A percentile compares a stretch with the other conserved stretches of the same genome.
These are phyloP conservation scores for Globisporangium mamillatum DNA, from an alignment of 352 stramenopile species.

Conservation along the genomic window DNA sequence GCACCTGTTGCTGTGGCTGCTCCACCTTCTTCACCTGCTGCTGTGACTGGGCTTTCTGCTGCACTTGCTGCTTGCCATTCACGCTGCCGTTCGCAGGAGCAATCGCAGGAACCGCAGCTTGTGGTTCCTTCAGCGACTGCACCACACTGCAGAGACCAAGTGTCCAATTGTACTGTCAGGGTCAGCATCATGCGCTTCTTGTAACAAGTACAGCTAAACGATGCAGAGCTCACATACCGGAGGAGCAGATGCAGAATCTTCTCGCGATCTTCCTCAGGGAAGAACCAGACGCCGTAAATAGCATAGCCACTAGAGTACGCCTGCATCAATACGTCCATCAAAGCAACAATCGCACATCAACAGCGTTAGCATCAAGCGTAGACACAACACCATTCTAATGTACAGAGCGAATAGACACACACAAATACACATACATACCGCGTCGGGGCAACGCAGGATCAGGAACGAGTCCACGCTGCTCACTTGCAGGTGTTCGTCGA, in stretches of 20 bases:
- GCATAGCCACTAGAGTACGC: slow-evolving; percentile 56
- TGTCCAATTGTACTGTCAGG: not conserved
- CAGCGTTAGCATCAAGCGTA: not conserved
- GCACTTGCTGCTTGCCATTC: slow-evolving; percentile 21
- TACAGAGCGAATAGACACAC: not conserved
- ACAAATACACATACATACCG: slow-evolving; percentile 23
- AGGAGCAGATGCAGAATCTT: slow-evolving; percentile 77
- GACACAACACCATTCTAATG: not conserved
- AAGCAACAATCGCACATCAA: not conserved
- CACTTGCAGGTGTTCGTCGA: slow-evolving; percentile 71
- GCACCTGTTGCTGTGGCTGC: slow-evolving; percentile 14
- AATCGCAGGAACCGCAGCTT: slow-evolving; percentile 18
- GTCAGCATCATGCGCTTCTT: not conserved
- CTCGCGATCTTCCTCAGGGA: slow-evolving; percentile 77
- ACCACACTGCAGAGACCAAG: slow-evolving; percentile 46
- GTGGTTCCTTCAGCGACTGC: slow-evolving; percentile 49
- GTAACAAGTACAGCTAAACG: not conserved
- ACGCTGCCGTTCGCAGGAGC: slow-evolving; percentile 17
- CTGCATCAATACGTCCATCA: slow-evolving; percentile 17
- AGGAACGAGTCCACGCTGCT: slow-evolving; percentile 85
- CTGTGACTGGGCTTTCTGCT: slow-evolving; percentile 24
- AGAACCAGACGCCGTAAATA: slow-evolving; percentile 88
- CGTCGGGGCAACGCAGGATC: slow-evolving; percentile 71
- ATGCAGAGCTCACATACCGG: slow-evolving; percentile 30
- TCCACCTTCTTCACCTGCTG: slow-evolving; percentile 25